Evolutionary conservation across 225 moss, liverwort and hornwort genomes (phyloP).

Genomic region (Takakia lepidozioides): DNA sequence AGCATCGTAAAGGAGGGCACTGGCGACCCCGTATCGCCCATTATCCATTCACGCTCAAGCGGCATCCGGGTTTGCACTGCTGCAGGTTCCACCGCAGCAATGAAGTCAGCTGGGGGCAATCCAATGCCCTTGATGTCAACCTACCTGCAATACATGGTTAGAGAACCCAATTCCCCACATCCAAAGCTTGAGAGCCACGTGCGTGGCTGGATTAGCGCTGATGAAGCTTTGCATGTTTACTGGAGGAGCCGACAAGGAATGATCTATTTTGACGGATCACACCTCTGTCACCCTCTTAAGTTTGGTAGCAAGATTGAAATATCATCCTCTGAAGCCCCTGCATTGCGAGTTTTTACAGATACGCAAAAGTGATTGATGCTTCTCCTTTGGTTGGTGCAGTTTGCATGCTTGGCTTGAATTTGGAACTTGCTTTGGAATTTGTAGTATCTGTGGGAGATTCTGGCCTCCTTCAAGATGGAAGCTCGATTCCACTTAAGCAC

Average conservation of each 20-base stretch:
- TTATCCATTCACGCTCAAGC: conserved; percentile 74
- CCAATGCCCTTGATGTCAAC: conserved; percentile 48
- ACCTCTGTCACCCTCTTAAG: conserved; percentile 35
- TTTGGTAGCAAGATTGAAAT: conserved; percentile 41
- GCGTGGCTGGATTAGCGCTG: conserved; percentile 45
- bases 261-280: conserved; percentile 45
- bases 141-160: conserved; percentile 75
- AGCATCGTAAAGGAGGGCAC: conserved; percentile 2
- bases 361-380: not conserved
- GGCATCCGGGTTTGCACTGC: conserved; percentile 72
- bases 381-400: too few relatives aligned
- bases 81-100: conserved; percentile 82
- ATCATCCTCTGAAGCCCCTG: conserved; percentile 32
- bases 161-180: conserved; percentile 66
- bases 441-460: too few relatives aligned
- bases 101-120: conserved; percentile 75
- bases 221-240: conserved; percentile 34
- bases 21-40: conserved; percentile 17
- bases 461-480: too few relatives aligned
- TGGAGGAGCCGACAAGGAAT: conserved; percentile 70
- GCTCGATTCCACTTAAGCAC: too few relatives aligned
- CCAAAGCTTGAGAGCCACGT: conserved; percentile 34
- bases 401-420: too few relatives aligned
- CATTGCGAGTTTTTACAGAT: conserved; percentile 30
- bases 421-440: too few relatives aligned